Evolutionary conservation across 257 asterid species (phyloP).

Genomic region (Jaltomata sinuosa): DNA sequence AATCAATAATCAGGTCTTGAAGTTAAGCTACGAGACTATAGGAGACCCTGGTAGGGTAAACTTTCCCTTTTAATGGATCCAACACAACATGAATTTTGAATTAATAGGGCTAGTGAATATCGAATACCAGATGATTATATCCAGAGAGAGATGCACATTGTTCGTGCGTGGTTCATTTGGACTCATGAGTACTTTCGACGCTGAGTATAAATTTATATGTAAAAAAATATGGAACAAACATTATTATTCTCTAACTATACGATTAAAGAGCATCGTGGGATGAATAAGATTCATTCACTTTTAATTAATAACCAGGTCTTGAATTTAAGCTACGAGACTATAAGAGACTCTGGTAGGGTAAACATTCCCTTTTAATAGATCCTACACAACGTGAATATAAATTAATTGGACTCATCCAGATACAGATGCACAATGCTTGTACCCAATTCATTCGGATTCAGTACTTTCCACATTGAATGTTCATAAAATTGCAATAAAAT

Average conservation of each 20-base stretch:
- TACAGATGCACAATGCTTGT: neutral
- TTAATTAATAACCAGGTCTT: neutral
- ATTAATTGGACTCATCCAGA: neutral
- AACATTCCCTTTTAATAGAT: neutral
- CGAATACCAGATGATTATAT: too few relatives aligned
- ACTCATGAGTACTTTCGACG: too few relatives aligned
- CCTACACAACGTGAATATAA: neutral
- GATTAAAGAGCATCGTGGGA: rapidly evolving
- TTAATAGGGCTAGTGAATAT: too few relatives aligned
- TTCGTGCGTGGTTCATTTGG: too few relatives aligned
- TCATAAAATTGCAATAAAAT: neutral
- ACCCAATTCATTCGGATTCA: neutral
- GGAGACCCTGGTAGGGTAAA: neutral
- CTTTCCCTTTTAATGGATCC: neutral
- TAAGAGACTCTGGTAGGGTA: neutral
- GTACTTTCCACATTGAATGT: too few relatives aligned
- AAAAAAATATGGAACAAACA: too few relatives aligned
- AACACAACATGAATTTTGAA: neutral
- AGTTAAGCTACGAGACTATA: neutral
- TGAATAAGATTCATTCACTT: rapidly evolving
- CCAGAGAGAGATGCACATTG: too few relatives aligned
- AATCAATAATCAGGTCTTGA: neutral
- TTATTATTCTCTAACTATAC: neutral
- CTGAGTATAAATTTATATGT: too few relatives aligned
- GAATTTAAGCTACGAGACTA: neutral